Conservation (phyloP, 2,329 filamentous ascomycete species). For the Beauveria caledonica region DNA sequence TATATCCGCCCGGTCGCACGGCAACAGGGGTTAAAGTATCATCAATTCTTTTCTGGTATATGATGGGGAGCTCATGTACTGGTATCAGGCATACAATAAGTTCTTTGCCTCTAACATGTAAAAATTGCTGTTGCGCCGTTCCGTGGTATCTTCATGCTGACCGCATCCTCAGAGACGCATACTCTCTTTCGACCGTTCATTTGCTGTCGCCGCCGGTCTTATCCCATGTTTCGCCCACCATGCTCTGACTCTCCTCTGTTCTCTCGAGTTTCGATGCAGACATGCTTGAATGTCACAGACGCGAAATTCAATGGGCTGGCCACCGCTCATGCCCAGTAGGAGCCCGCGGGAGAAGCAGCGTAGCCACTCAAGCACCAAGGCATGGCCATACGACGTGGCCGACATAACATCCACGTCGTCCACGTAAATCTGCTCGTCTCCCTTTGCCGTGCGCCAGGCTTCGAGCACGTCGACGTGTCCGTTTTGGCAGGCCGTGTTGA, state of each 20-base stretch:
- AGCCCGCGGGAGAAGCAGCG: conserved; percentile 55
- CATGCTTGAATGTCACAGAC: conserved; percentile 95
- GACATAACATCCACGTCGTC: conserved; percentile 78
- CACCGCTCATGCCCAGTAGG: conserved; percentile 45
- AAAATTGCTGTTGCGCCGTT: neutral
- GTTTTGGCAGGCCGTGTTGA: conserved; percentile 75
- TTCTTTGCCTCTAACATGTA: too few relatives aligned
- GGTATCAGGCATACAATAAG: too few relatives aligned
- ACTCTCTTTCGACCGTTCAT: neutral
- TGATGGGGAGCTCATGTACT: too few relatives aligned
- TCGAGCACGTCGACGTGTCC: conserved; percentile 79
- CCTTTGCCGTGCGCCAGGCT: conserved; percentile 67
- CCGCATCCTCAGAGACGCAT: neutral
- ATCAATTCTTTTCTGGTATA: too few relatives aligned
- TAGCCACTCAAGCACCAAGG: conserved; percentile 89
- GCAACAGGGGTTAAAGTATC: too few relatives aligned
- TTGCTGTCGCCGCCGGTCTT: neutral
- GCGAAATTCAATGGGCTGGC: conserved; percentile 77
- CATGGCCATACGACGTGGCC: conserved; percentile 79
- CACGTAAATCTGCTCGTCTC: conserved; percentile 59
- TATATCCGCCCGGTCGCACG: neutral
- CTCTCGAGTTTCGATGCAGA: conserved; percentile 74
- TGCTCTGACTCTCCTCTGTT: conserved; percentile 62
- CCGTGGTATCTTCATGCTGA: neutral
- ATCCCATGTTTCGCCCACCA: conserved; percentile 86